Evolutionary conservation across 495 filamentous ascomycete genomes (phyloP).

Genomic region (Durotheca rogersii): DNA sequence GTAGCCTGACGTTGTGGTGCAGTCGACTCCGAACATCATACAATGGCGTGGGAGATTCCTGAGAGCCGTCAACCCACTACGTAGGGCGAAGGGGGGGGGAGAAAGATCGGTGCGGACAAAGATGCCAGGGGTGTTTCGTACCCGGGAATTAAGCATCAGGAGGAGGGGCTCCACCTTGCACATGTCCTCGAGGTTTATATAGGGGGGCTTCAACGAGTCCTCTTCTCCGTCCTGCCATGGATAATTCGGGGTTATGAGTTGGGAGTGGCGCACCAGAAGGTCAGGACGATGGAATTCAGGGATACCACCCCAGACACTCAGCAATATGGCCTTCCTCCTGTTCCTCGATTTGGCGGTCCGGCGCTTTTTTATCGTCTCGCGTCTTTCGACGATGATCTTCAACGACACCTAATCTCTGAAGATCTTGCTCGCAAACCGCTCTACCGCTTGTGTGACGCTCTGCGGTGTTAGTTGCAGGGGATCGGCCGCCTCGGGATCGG

Average conservation of each 20-base stretch:
- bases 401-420: constrained; percentile 9
- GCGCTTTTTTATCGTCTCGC: constrained; percentile 12
- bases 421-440: no score
- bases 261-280: constrained; percentile 7
- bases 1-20: constrained; percentile 39
- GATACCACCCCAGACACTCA: constrained; percentile 8
- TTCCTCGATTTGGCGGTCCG: constrained; percentile 12
- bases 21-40: constrained; percentile 48
- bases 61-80: neutral
- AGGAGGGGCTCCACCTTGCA: constrained; percentile 38
- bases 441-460: neutral
- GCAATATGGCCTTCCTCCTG: constrained; percentile 14
- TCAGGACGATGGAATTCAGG: constrained; percentile 19
- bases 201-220: constrained; percentile 38
- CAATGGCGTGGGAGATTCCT: constrained; percentile 35
- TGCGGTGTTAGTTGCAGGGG: neutral
- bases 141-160: constrained; percentile 46
- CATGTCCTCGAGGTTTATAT: constrained; percentile 54
- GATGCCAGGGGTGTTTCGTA: constrained; percentile 38
- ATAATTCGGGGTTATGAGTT: constrained; percentile 23
- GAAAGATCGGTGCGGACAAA: constrained; percentile 46
- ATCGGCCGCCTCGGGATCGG: no score
- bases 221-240: neutral
- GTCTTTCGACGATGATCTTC: neutral
- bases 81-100: constrained; percentile 33